These are phyloP conservation scores for Cichorium intybus DNA, from an alignment of 140 eudicot genomes.

Conservation along the genomic window DNA sequence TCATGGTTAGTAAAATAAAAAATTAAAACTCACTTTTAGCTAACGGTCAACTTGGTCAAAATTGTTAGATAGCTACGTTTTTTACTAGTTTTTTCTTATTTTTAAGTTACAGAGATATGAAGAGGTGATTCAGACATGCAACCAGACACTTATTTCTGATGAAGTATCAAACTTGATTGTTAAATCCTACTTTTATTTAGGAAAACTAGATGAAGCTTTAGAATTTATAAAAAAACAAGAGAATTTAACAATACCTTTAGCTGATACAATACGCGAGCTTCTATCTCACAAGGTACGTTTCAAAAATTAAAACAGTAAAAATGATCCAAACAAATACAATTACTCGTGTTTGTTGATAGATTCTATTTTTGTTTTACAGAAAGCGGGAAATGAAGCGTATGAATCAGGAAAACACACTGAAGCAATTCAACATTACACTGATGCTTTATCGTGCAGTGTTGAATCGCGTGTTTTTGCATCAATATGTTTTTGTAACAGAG, in stretches of 20 bases:
- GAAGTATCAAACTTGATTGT: slow-evolving; percentile 40
- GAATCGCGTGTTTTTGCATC: slow-evolving; percentile 89
- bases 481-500: slow-evolving; percentile 86
- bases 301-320: not conserved
- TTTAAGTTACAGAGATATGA: slow-evolving; percentile 76
- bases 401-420: slow-evolving; percentile 79
- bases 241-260: slow-evolving; percentile 49
- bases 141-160: slow-evolving; percentile 53
- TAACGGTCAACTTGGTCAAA: not conserved
- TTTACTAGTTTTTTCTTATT: not conserved
- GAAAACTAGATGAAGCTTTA: slow-evolving; percentile 83
- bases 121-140: slow-evolving; percentile 68
- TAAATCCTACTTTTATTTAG: slow-evolving; percentile 66
- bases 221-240: slow-evolving; percentile 70
- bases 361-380: slow-evolving; percentile 31
- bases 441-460: slow-evolving; percentile 73
- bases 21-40: not conserved
- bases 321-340: not conserved
- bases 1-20: slow-evolving; percentile 62
- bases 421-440: slow-evolving; percentile 83
- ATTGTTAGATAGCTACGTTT: not conserved
- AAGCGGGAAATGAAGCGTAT: slow-evolving; percentile 93
- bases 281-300: slow-evolving; percentile 62
- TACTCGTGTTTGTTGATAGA: not conserved
- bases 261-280: slow-evolving; percentile 58